Evolutionary conservation across 2,329 filamentous ascomycete species (phyloP).

Genomic region (Taxawa tesnikishii): DNA sequence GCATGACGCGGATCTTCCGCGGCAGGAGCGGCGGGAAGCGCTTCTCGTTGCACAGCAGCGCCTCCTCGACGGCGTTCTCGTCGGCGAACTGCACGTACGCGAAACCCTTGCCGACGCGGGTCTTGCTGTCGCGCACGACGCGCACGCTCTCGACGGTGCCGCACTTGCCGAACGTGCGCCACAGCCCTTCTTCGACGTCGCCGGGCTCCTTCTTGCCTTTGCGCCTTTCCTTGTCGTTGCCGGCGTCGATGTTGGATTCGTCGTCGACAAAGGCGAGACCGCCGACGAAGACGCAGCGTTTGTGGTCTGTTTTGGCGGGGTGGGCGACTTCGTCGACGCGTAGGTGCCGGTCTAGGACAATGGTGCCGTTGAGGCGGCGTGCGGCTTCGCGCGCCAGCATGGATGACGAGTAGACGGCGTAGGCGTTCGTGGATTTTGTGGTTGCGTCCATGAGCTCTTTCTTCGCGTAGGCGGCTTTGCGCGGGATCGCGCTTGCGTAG

Average conservation of each 20-base stretch:
- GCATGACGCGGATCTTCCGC: constrained; percentile 69
- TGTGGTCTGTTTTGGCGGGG: constrained; percentile 69
- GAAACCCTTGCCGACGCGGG: constrained; percentile 89
- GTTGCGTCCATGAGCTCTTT: constrained; percentile 84
- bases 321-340: constrained; percentile 86
- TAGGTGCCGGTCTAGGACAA: constrained; percentile 76
- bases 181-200: constrained; percentile 87
- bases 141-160: constrained; percentile 88
- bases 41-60: constrained; percentile 77
- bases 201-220: constrained; percentile 63
- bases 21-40: constrained; percentile 93
- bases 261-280: constrained; percentile 95
- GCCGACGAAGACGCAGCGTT: constrained; percentile 88
- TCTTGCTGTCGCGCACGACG: constrained; percentile 78
- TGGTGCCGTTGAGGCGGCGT: constrained; percentile 66
- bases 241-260: constrained; percentile 54
- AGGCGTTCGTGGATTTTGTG: constrained; percentile 87
- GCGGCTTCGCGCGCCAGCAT: constrained; percentile 66
- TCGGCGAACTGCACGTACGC: constrained; percentile 96
- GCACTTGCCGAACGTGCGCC: constrained; percentile 64
- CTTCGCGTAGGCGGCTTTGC: constrained; percentile 87
- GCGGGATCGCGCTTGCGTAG: constrained; percentile 71
- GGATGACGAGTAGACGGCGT: constrained; percentile 72
- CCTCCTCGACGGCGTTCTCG: constrained; percentile 78
- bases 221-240: constrained; percentile 45